A percentile compares a stretch with the other conserved stretches of the same genome.
phyloP scores from a whole-genome alignment of 352 stramenopile species.

The Pythium oligandrum region DNA sequence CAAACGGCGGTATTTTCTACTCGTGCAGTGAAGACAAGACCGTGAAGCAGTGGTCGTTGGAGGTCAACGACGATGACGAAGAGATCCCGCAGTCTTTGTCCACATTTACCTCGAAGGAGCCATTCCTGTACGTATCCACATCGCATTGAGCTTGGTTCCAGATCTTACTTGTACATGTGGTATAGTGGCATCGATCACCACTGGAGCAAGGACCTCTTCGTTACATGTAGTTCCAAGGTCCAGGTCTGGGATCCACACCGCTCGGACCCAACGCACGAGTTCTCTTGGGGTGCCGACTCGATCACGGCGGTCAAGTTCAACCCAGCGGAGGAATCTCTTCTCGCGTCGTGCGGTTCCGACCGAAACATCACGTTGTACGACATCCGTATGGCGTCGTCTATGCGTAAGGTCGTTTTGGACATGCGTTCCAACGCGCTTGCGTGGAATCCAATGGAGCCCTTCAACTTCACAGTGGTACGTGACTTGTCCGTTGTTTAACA shows the following conservation, averaged over 20 bases:
- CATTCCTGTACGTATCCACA: slow-evolving; percentile 54
- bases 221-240: slow-evolving; percentile 90
- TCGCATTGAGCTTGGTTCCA: slow-evolving; percentile 1
- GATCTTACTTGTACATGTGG: slow-evolving; percentile 1
- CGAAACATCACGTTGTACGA: slow-evolving; percentile 93
- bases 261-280: slow-evolving; percentile 91
- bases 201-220: slow-evolving; percentile 92
- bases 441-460: slow-evolving; percentile 99
- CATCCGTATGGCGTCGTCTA: slow-evolving; percentile 82
- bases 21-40: slow-evolving; percentile 95
- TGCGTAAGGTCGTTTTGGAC: slow-evolving; percentile 95
- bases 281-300: slow-evolving; percentile 93
- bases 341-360: slow-evolving; percentile 95
- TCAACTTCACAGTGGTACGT: slow-evolving; percentile 96
- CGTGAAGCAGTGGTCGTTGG: slow-evolving; percentile 90
- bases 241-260: slow-evolving; percentile 95
- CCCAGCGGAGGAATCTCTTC: slow-evolving; percentile 92
- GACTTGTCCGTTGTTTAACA: neutral
- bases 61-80: slow-evolving; percentile 65
- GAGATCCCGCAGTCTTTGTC: slow-evolving; percentile 63
- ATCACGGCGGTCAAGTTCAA: slow-evolving; percentile 95
- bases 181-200: slow-evolving; percentile 97
- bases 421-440: slow-evolving; percentile 98
- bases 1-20: slow-evolving; percentile 86
- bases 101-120: slow-evolving; percentile 82